Conservation (phyloP, 1,284 basidiomycete species). For the Pseudozyma tsukubaensis region DNA sequence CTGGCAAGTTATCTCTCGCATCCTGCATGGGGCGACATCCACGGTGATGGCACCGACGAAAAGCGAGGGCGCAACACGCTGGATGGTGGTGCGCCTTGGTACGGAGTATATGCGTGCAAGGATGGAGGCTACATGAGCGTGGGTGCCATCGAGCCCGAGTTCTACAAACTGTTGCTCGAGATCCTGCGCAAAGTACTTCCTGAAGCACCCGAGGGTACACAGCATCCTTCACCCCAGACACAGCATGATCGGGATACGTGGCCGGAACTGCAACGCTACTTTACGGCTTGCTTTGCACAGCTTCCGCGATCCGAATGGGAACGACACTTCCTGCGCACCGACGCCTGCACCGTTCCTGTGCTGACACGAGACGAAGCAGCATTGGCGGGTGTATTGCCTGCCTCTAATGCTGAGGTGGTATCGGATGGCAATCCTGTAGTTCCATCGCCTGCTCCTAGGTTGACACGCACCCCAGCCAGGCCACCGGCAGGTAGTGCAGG, state of each 20-base stretch:
- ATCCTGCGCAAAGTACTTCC: slow-evolving; percentile 48
- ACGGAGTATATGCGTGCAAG: slow-evolving; percentile 79
- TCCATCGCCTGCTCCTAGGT: slow-evolving; percentile 62
- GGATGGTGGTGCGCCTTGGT: slow-evolving; percentile 84
- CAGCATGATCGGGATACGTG: slow-evolving; percentile 75
- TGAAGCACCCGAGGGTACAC: slow-evolving; percentile 22
- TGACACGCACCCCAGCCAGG: slow-evolving; percentile 63
- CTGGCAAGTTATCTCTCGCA: slow-evolving; percentile 70
- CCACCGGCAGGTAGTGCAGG: slow-evolving; percentile 44
- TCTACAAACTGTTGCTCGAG: slow-evolving; percentile 48
- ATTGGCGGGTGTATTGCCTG: slow-evolving; percentile 42
- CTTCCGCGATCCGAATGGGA: slow-evolving; percentile 79
- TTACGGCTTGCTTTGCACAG: slow-evolving; percentile 76
- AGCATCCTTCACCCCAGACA: slow-evolving; percentile 71
- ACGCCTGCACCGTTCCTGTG: slow-evolving; percentile 81
- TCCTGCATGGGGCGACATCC: slow-evolving; percentile 69
- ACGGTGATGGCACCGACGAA: slow-evolving; percentile 71
- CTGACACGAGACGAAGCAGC: slow-evolving; percentile 70
- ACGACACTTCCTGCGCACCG: slow-evolving; percentile 77
- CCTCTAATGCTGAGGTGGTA: slow-evolving; percentile 21
- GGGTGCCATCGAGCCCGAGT: slow-evolving; percentile 47
- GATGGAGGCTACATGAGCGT: slow-evolving; percentile 82
- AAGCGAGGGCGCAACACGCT: slow-evolving; percentile 72
- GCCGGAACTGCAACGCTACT: slow-evolving; percentile 75
- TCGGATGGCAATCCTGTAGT: slow-evolving; percentile 54